These are phyloP conservation scores for Entamoeba histolytica DNA, from an alignment of 208 protist species.

Conservation along the genomic window DNA sequence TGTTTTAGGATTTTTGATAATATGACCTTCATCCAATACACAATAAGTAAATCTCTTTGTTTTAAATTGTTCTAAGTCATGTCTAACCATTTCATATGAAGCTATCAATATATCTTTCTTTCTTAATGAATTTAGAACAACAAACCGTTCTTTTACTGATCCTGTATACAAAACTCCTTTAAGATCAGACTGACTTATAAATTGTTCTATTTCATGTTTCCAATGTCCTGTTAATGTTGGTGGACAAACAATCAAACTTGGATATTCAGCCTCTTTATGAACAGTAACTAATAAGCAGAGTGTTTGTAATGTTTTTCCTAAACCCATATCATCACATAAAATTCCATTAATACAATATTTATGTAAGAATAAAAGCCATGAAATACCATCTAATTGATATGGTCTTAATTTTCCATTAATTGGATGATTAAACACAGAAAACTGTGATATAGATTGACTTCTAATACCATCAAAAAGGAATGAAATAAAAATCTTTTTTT, in stretches of 20 bases:
- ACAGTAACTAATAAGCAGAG: background rate
- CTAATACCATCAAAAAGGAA: background rate
- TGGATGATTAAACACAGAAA: background rate
- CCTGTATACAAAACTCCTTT: background rate
- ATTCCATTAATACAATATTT: conserved; percentile 51
- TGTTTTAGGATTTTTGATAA: conserved; percentile 57
- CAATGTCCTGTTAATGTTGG: background rate
- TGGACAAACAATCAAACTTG: background rate
- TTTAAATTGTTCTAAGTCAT: background rate
- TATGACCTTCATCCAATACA: conserved; percentile 68
- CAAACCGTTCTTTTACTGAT: background rate
- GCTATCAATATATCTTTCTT: background rate
- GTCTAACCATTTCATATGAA: background rate
- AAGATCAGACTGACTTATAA: background rate
- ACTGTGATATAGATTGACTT: background rate
- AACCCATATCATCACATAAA: conserved; percentile 96
- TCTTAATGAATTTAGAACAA: background rate
- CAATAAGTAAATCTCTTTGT: conserved; percentile 35
- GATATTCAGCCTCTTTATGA: background rate
- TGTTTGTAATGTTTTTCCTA: conserved; percentile 34
- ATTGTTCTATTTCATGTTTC: background rate
- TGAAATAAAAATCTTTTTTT: background rate
- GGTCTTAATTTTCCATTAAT: background rate
- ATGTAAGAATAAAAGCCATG: background rate
- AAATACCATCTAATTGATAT: conserved; percentile 5